Base-by-base conservation (phyloP, 305 asterid species). In the Nicotiana rustica region DNA sequence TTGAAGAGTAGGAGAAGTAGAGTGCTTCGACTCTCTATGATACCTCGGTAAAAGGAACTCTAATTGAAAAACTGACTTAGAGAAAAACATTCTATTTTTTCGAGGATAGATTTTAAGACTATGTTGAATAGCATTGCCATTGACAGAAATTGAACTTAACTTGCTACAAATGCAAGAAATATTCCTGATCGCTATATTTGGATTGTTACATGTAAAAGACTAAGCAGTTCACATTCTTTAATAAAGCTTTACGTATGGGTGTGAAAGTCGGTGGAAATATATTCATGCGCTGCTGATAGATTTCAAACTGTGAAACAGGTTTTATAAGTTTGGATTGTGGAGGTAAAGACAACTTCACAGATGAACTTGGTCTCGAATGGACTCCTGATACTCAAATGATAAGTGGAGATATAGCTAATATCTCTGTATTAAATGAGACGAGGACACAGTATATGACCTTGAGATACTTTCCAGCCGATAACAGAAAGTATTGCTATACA, bases 301-400 rank as follows among this genome's bases (percentile, higher is more conserved):
- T 82, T 55, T 68, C 76, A 67, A 57, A 66, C 81, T 17, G 44
- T 65, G 81, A 77, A 91, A 85, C 94, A 96, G 99, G 99, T 85
- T 96, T 96, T 86, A 88, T 95, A 71, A 96, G 98, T 85, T 73
- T 96, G 85, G 91, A 96, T 84, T 96, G 99, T 85, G 99, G 99
- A 35, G 98, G 99, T 77, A 81, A 89, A 49, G 87, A 82, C 78
- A 90, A 89, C 86, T 93, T 83, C 79, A 93, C 96, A 0, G 99
- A 96, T 84, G 91, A 88, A 49, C 78, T 92, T 59, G 97, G 96
- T 81, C 95, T 96, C 47, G n/a, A 77, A 6, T 96, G 99, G 99
- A 88, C 87, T 81, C 89, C 97, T 0, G 99, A 96, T 87, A 82
- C 78, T 85, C 87, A 88, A 87, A 90, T 92, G 88, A 77, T 83